Percentiles rank a stretch among this genome's conserved stretches.
These are phyloP conservation scores for Exophiala alcalophila DNA, from an alignment of 2,329 filamentous ascomycete genomes.

Conservation along the genomic window DNA sequence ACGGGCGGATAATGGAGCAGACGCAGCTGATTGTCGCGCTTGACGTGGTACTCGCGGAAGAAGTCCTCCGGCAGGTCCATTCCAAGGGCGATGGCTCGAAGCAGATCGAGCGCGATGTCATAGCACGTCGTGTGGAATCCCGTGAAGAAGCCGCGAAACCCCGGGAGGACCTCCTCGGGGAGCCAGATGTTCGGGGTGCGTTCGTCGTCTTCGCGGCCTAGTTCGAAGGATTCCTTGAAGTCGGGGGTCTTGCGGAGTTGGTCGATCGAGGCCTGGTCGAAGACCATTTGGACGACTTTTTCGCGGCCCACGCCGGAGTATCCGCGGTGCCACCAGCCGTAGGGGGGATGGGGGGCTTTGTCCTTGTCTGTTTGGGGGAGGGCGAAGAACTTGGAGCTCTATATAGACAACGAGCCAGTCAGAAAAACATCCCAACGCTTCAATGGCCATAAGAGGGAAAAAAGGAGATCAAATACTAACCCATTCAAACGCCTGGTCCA, in stretches of 20 bases:
- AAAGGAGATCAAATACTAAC: slow-evolving; percentile 12
- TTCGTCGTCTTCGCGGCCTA: slow-evolving; percentile 45
- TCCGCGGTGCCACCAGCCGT: slow-evolving; percentile 22
- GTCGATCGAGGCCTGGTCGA: slow-evolving; percentile 16
- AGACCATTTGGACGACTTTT: slow-evolving; percentile 23
- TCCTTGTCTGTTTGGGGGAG: slow-evolving; percentile 47
- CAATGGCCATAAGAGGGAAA: too few relatives aligned
- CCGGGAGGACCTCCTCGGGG: slow-evolving; percentile 44
- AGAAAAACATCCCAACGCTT: background rate
- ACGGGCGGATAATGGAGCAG: slow-evolving; percentile 52
- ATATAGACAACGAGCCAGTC: background rate
- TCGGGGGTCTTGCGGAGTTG: slow-evolving; percentile 20
- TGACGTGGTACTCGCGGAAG: slow-evolving; percentile 58
- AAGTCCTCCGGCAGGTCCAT: slow-evolving; percentile 41
- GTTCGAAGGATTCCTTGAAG: slow-evolving; percentile 44
- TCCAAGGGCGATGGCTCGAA: slow-evolving; percentile 44
- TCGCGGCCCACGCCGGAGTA: slow-evolving; percentile 25
- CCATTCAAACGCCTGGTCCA: slow-evolving; percentile 26
- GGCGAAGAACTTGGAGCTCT: slow-evolving; percentile 42
- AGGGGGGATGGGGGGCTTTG: slow-evolving; percentile 46
- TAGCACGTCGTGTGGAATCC: slow-evolving; percentile 44
- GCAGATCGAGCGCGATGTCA: slow-evolving; percentile 40
- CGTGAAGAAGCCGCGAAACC: slow-evolving; percentile 42
- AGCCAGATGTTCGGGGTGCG: slow-evolving; percentile 50
- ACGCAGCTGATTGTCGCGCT: slow-evolving; percentile 49